Conservation (phyloP, 345 rosid genomes). For the Heritiera fomes region DNA sequence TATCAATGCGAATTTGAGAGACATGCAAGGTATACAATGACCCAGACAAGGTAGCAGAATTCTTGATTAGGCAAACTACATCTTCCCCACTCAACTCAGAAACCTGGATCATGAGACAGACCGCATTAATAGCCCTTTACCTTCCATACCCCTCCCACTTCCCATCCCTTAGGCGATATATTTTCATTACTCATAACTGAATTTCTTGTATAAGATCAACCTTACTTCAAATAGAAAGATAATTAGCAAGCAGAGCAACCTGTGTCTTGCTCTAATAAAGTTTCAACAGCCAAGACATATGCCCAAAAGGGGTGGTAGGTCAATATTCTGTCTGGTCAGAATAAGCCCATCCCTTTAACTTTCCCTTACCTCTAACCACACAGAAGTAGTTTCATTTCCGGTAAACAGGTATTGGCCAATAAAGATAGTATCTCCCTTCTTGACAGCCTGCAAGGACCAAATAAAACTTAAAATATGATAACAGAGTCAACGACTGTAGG, state of each 20-base stretch:
- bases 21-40: constrained; percentile 64
- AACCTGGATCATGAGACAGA: constrained; percentile 39
- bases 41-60: constrained; percentile 59
- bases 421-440: constrained; percentile 66
- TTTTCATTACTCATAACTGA: background rate
- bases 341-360: background rate
- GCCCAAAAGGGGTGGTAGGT: background rate
- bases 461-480: background rate
- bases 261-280: constrained; percentile 6
- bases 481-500: background rate
- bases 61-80: constrained; percentile 66
- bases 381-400: constrained; percentile 71
- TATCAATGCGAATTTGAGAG: constrained; percentile 62
- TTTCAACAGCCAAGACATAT: background rate
- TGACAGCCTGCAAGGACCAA: constrained; percentile 58
- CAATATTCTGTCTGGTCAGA: background rate
- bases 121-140: background rate
- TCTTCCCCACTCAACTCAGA: constrained; percentile 57
- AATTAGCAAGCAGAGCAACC: constrained; percentile 4
- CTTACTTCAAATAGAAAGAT: background rate
- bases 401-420: constrained; percentile 75
- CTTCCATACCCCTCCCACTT: background rate
- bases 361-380: constrained; percentile 65
- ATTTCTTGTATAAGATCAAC: background rate
- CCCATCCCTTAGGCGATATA: background rate